Evolutionary conservation across 257 asterid species (phyloP).

Genomic region (Solanum corneliomulleri): DNA sequence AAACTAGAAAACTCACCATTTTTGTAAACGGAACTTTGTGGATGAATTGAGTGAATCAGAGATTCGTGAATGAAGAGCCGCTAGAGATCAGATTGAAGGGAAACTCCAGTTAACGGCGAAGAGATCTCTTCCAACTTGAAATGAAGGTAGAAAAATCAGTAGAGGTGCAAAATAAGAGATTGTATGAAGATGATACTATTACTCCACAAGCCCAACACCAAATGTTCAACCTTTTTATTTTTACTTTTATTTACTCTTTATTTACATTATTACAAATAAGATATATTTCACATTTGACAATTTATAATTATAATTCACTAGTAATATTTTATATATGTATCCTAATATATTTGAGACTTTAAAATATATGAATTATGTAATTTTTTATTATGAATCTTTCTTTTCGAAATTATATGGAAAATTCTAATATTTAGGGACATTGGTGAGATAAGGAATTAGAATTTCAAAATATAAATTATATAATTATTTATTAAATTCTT

Average conservation of each 20-base stretch:
- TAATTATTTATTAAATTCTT: too few species aligned
- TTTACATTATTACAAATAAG: too few species aligned
- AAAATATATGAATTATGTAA: too few species aligned
- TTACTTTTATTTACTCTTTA: not conserved
- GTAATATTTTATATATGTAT: too few species aligned
- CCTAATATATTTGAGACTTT: too few species aligned
- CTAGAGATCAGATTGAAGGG: constrained; percentile 21
- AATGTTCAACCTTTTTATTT: not conserved
- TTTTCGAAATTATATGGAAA: too few species aligned
- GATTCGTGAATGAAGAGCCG: constrained; percentile 3
- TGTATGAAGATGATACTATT: not conserved
- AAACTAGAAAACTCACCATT: constrained; percentile 10
- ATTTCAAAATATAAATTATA: too few species aligned
- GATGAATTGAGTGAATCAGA: not conserved
- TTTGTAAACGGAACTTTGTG: not conserved
- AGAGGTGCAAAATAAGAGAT: not conserved
- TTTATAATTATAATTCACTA: too few species aligned
- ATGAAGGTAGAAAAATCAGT: not conserved
- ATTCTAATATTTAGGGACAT: too few species aligned
- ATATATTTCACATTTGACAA: too few species aligned
- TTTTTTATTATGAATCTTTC: too few species aligned
- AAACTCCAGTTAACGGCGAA: not conserved
- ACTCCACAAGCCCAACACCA: not conserved
- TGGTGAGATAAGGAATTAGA: too few species aligned
- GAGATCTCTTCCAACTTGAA: not conserved